Evolutionary conservation across 495 filamentous ascomycete genomes (phyloP), one percentile per base, ranked within the genome.

Genomic region (Entonaema liquescens): DNA sequence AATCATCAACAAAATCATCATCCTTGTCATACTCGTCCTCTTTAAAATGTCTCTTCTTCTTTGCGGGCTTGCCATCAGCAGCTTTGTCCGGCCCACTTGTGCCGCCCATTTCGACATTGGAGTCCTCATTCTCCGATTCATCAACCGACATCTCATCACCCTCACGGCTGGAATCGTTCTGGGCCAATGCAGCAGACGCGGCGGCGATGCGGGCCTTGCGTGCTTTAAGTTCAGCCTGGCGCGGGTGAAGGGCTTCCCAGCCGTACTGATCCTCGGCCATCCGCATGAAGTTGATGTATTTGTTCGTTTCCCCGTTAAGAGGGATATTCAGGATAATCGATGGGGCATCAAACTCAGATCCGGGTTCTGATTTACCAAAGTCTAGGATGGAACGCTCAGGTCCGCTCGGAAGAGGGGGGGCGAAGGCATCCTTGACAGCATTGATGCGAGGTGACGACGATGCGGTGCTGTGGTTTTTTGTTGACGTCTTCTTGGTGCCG

Each of bases 1-100:
- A 95, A 79, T 99, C 95, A 76, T 99, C 95, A 61, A 99, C 95
- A 77, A 99, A 99, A 35, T 94, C 95, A 75, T 99, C 95, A 59
- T 95, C 93, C 69, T 93, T 93, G 79, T 98, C 94, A 74, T 99
- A 99, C 67, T 97, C 92, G 73, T 99, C 95, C 68, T 94, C 90
- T 81, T 95, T 97, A 85, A 89, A 91, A 81, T 90, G 92, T 49
- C 96, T 84, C 79, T 92, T 90, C 78, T 88, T 88, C 58, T 84
- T 81, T 26, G 83, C 83, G 36, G 88, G 87, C 74, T 91, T 91
- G 73, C 89, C 91, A 9, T 87, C 86, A 13, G 84, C 79, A 2
- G 83, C 82, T 52, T 83, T 85, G 13, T 83, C 83, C 6, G 81
- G 79, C 44, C 84, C 90, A 69, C 87, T 90, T 62, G 86, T 85